Evolutionary conservation across 192 early-diverging fungal species (phyloP).

Genomic region (Oehlia diaphana): DNA sequence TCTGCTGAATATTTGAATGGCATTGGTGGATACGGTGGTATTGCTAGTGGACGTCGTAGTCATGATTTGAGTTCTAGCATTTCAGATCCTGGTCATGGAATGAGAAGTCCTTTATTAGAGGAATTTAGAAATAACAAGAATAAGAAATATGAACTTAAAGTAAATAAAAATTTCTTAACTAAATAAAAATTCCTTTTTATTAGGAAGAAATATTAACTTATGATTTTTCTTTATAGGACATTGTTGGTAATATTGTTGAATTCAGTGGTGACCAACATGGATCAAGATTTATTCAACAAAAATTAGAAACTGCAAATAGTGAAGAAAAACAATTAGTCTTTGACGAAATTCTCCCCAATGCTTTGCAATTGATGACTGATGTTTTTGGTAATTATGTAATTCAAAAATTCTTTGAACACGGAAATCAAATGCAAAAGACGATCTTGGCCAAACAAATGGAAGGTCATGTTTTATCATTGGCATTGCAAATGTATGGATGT

Average conservation of each 20-base stretch:
- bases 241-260: slow-evolving; percentile 91
- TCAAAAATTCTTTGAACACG: slow-evolving; percentile 99
- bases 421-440: slow-evolving; percentile 90
- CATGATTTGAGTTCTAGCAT: slow-evolving; percentile 37
- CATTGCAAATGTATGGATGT: slow-evolving; percentile 99
- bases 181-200: too few species aligned
- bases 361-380: slow-evolving; percentile 95
- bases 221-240: slow-evolving; percentile 62
- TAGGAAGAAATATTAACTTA: neutral
- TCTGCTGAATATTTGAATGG: slow-evolving; percentile 36
- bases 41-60: slow-evolving; percentile 32
- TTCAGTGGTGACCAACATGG: slow-evolving; percentile 99
- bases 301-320: slow-evolving; percentile 86
- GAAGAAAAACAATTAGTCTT: slow-evolving; percentile 98
- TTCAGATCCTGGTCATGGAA: slow-evolving; percentile 57
- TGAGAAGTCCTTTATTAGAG: slow-evolving; percentile 86
- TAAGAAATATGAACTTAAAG: slow-evolving; percentile 92
- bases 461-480: slow-evolving; percentile 88
- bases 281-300: slow-evolving; percentile 98
- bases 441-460: slow-evolving; percentile 94
- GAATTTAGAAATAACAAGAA: slow-evolving; percentile 97
- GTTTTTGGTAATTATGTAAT: slow-evolving; percentile 99
- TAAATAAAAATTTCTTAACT: slow-evolving; percentile 31
- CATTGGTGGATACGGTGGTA: slow-evolving; percentile 30
- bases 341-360: slow-evolving; percentile 89